These are phyloP conservation scores for Mycena capillaripes DNA, from an alignment of 768 basidiomycete genomes.

Conservation along the genomic window DNA sequence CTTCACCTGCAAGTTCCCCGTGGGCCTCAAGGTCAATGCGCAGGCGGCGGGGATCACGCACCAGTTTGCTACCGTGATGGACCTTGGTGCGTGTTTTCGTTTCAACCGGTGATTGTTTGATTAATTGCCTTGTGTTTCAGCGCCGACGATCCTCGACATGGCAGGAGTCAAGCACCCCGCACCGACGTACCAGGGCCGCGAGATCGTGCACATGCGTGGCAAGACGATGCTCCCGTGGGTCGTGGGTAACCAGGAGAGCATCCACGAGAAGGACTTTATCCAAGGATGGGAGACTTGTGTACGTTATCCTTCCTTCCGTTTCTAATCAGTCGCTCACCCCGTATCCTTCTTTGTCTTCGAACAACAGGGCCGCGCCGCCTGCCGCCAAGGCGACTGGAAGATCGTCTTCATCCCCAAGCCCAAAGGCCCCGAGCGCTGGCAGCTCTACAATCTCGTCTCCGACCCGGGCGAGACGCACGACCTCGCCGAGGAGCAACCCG, in stretches of 20 bases:
- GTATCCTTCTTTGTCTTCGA: background rate
- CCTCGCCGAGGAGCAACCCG: background rate
- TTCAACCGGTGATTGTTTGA: too few relatives aligned
- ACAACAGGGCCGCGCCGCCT: slow-evolving; percentile 16
- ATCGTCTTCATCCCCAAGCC: slow-evolving; percentile 22
- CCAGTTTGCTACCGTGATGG: slow-evolving; percentile 14
- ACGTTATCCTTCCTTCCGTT: background rate
- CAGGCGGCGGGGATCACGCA: slow-evolving; percentile 16
- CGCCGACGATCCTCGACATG: slow-evolving; percentile 22
- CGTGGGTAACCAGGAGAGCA: background rate
- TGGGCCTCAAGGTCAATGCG: background rate
- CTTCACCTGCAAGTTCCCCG: slow-evolving; percentile 17
- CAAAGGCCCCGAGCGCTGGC: slow-evolving; percentile 19
- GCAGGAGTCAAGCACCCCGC: slow-evolving; percentile 20
- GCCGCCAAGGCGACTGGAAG: slow-evolving; percentile 23
- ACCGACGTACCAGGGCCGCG: slow-evolving; percentile 16
- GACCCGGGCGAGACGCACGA: slow-evolving; percentile 18
- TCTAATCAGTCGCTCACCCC: background rate
- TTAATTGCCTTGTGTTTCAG: background rate
- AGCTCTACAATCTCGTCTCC: slow-evolving; percentile 16
- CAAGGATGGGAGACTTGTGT: slow-evolving; percentile 21
- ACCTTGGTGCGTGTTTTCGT: background rate
- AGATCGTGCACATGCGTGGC: slow-evolving; percentile 22
- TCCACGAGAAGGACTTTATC: slow-evolving; percentile 27
- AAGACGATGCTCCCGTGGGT: slow-evolving; percentile 23